These are phyloP conservation scores for Hanseniaspora thailandica DNA, from an alignment of 805 yeast species.

Conservation along the genomic window DNA sequence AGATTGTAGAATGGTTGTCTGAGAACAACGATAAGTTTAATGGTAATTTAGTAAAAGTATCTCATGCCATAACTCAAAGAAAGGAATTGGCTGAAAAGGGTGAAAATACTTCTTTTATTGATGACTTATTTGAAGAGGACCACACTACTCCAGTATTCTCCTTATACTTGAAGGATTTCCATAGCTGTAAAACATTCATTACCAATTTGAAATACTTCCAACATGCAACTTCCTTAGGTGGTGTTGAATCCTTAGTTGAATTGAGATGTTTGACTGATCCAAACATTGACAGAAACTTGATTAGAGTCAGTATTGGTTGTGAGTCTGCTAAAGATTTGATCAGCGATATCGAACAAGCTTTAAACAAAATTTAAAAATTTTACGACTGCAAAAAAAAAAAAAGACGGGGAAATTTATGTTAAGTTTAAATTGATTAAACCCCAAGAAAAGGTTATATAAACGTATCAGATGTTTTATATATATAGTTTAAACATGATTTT, in stretches of 20 bases:
- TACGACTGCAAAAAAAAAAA: no score
- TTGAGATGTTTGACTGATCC: slow-evolving; percentile 75
- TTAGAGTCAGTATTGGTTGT: slow-evolving; percentile 71
- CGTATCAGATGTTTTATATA: no score
- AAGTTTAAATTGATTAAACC: no score
- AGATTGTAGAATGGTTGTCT: slow-evolving; percentile 47
- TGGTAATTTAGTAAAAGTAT: slow-evolving; percentile 40
- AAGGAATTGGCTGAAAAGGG: not conserved
- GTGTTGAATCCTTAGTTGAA: slow-evolving; percentile 80
- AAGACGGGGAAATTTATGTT: no score
- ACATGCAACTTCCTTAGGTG: slow-evolving; percentile 90
- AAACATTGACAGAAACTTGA: slow-evolving; percentile 41
- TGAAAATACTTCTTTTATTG: slow-evolving; percentile 46
- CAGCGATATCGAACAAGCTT: slow-evolving; percentile 54
- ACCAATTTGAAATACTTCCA: slow-evolving; percentile 55
- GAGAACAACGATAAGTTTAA: slow-evolving; percentile 37
- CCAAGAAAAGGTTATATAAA: no score
- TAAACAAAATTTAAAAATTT: slow-evolving; percentile 23
- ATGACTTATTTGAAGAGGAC: slow-evolving; percentile 54
- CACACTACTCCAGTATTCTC: slow-evolving; percentile 59
- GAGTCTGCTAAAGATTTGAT: slow-evolving; percentile 71
- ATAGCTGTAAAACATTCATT: slow-evolving; percentile 54
- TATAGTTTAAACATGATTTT: no score
- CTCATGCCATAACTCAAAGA: slow-evolving; percentile 67
- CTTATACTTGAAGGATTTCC: slow-evolving; percentile 39